Evolutionary conservation across 176 grass and related monocot species (phyloP).

Genomic region (Thinopyrum elongatum): DNA sequence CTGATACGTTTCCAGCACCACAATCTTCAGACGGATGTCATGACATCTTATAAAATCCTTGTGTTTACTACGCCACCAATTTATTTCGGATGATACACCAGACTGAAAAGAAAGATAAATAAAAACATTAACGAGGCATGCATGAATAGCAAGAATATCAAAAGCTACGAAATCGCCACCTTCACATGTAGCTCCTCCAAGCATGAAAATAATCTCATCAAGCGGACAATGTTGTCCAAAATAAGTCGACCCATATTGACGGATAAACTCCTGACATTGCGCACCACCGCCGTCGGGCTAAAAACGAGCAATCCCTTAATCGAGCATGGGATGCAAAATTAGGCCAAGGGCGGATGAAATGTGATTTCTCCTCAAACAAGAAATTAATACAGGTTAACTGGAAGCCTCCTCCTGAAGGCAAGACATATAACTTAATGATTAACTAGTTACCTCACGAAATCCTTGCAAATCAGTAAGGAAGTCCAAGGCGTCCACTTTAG

Average conservation of each 20-base stretch:
- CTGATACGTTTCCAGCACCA: background rate
- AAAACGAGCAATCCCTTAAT: background rate
- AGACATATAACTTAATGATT: background rate
- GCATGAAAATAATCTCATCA: background rate
- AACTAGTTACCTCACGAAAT: background rate
- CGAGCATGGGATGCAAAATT: background rate
- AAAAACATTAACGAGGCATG: background rate
- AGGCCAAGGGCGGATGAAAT: background rate
- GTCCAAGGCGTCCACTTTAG: background rate
- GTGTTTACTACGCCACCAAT: background rate
- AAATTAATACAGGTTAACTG: too few species aligned
- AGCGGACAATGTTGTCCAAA: background rate
- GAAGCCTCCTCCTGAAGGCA: background rate
- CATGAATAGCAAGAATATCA: background rate
- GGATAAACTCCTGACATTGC: background rate
- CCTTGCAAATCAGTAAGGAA: background rate
- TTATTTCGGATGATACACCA: background rate
- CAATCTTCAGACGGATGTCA: background rate
- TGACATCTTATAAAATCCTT: background rate
- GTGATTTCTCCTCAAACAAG: too few species aligned
- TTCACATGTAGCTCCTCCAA: background rate
- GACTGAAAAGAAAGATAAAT: background rate
- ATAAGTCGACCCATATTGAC: background rate
- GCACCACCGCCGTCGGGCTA: background rate
- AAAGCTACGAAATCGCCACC: background rate